A percentile compares a stretch with the other conserved stretches of the same genome.
Evolutionary conservation across 2,329 filamentous ascomycete species (phyloP).

Genomic region (Pseudogymnoascus sp.): DNA sequence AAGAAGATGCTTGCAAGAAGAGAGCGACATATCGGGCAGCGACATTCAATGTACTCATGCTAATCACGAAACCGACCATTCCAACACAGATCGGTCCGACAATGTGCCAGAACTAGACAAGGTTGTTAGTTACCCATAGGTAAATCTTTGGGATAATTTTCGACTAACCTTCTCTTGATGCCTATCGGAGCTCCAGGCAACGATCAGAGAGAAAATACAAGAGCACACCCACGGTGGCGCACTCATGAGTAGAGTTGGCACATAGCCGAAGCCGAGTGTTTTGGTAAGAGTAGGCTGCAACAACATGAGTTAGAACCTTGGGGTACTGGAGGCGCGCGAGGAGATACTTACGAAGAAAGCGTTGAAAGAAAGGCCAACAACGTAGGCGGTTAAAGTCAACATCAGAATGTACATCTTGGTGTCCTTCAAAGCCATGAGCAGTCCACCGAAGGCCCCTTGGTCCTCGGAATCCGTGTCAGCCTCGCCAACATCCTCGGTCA

Average conservation of each 20-base stretch:
- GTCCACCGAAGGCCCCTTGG: constrained; percentile 44
- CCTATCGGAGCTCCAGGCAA: constrained; percentile 50
- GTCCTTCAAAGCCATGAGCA: constrained; percentile 53
- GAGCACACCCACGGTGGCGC: constrained; percentile 52
- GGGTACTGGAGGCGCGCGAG: not conserved
- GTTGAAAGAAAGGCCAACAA: constrained; percentile 50
- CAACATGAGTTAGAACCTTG: not conserved
- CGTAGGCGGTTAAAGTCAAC: constrained; percentile 53
- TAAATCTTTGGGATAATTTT: constrained; percentile 44
- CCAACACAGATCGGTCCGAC: constrained; percentile 23
- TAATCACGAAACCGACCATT: constrained; percentile 27
- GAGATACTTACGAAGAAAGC: constrained; percentile 43
- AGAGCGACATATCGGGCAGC: constrained; percentile 28
- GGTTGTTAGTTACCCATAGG: constrained; percentile 49
- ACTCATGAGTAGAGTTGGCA: constrained; percentile 47
- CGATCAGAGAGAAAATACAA: constrained; percentile 46
- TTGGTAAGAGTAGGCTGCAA: constrained; percentile 28
- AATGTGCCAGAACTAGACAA: constrained; percentile 45
- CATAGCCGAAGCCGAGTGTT: constrained; percentile 45
- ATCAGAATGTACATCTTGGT: constrained; percentile 57
- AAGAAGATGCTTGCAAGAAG: constrained; percentile 25
- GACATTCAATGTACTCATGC: constrained; percentile 22
- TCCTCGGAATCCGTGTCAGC: constrained; percentile 43
- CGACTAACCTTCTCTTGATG: constrained; percentile 35
- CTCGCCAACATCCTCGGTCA: constrained; percentile 51